Evolutionary conservation across 2,329 filamentous ascomycete genomes (phyloP), one percentile per base, ranked within the genome.

Genomic region (Alternaria postmessia): DNA sequence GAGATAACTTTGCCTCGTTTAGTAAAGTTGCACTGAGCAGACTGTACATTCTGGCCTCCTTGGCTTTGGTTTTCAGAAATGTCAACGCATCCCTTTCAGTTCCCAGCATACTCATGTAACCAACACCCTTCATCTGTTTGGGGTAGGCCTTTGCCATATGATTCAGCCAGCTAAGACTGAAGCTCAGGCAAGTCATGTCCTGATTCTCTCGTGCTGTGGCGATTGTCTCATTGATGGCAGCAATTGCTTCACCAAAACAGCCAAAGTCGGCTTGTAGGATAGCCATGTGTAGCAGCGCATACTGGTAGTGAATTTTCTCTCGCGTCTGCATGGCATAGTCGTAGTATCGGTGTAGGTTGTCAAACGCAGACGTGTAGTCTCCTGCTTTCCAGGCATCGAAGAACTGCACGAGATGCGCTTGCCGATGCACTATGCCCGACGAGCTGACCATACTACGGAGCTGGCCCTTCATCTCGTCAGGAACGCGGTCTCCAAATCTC

Each of bases 261-360:
- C 94, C 94, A 81, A 98, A 98, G 76, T 98, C 95, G 16, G 94
- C 92, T 74, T 99, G 94, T 5, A 98, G 85, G 34, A 97, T 92
- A 4, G 94, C 94, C 59, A 97, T 86, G 73, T 97, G 97, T 74
- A 99, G 89, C 14, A 98, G 82, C 0, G 95, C 95, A 75, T 97
- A 97, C 75, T 98, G 95, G 73, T 99, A 98, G 70, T 94, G 94
- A 5, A 91, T 87, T 24, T 91, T 89, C 70, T 96, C 91, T 61
- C 89, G 84, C 67, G 89, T 91, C 71, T 95, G 91, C 88, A 96
- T 93, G 1, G 94, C 95, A 78, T 97, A 97, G 77, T 99, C 95
- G 71, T 97, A 99, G 78, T 97, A 99, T 52, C 93, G 89, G 77
- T 98, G 94, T 20, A 99, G 84, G 67, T 90, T 90, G 72, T 99